A percentile compares a stretch with the other conserved stretches of the same genome.
Conservation (phyloP, 2,329 filamentous ascomycete species). For the Torrubiellomyces zombiae region DNA sequence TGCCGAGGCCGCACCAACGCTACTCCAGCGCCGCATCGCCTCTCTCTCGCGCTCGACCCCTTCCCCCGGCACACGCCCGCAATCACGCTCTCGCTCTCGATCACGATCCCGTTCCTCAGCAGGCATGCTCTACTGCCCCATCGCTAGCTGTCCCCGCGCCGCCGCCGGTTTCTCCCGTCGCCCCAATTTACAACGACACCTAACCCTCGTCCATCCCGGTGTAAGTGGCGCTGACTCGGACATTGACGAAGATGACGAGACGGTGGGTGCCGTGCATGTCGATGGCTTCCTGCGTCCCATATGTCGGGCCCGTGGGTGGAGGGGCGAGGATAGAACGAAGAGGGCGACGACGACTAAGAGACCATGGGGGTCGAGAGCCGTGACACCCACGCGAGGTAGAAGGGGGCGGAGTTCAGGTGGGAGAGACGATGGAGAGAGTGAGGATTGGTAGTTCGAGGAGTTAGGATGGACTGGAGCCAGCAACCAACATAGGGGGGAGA, state of each 20-base stretch:
- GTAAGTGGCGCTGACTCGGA: conserved; percentile 18
- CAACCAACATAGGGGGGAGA: too few relatives aligned
- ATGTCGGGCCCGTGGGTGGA: conserved; percentile 29
- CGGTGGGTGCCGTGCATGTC: conserved; percentile 46
- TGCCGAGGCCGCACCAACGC: conserved; percentile 9
- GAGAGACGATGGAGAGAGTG: conserved; percentile 1
- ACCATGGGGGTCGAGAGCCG: conserved; percentile 7
- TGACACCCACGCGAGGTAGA: too few relatives aligned
- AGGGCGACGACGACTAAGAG: conserved; percentile 13
- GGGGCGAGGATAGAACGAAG: conserved; percentile 20
- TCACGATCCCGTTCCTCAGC: conserved; percentile 15
- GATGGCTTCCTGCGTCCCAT: conserved; percentile 51
- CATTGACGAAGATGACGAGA: conserved; percentile 31
- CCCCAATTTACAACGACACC: conserved; percentile 20
- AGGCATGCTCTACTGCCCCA: conserved; percentile 19
- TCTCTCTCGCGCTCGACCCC: conserved; percentile 14
- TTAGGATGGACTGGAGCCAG: too few relatives aligned
- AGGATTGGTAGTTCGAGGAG: conserved; percentile 2
- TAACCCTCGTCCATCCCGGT: conserved; percentile 21
- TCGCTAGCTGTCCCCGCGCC: conserved; percentile 19
- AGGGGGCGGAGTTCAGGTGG: conserved; percentile 4
- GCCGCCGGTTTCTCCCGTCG: conserved; percentile 18
- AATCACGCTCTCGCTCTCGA: conserved; percentile 11
- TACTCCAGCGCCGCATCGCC: conserved; percentile 12
- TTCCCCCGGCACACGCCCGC: conserved; percentile 3